Evolutionary conservation across 1,139 yeast genomes (phyloP).

Genomic region (Blastobotrys persicus): DNA sequence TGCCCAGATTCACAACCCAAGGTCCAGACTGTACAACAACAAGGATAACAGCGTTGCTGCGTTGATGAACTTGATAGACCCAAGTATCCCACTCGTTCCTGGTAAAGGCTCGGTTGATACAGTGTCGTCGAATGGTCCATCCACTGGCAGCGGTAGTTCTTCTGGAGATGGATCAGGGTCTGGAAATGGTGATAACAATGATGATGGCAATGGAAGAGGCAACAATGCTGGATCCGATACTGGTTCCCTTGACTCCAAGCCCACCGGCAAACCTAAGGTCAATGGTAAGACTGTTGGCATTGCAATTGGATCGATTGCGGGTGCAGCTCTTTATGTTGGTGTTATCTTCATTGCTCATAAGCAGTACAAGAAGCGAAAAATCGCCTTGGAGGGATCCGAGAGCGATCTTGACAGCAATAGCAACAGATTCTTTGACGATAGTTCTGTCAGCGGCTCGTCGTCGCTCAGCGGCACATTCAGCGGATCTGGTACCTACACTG

Average conservation of each 20-base stretch:
- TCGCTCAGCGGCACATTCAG: background rate
- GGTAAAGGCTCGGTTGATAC: conserved; percentile 20
- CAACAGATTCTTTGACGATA: conserved; percentile 16
- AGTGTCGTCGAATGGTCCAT: conserved; percentile 18
- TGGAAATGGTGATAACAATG: conserved; percentile 12
- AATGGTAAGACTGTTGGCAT: conserved; percentile 39
- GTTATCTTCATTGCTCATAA: conserved; percentile 37
- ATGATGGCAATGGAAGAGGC: conserved; percentile 15
- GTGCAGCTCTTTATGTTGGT: conserved; percentile 39
- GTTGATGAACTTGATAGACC: conserved; percentile 41
- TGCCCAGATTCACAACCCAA: conserved; percentile 33
- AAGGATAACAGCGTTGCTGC: conserved; percentile 35
- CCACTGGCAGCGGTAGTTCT: conserved; percentile 18
- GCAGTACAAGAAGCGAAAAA: conserved; percentile 30
- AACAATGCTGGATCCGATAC: conserved; percentile 17
- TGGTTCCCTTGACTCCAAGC: conserved; percentile 37
- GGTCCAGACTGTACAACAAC: conserved; percentile 37
- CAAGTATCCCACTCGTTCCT: conserved; percentile 37
- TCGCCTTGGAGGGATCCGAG: conserved; percentile 13
- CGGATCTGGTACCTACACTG: conserved; percentile 7
- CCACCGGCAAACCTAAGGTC: conserved; percentile 28
- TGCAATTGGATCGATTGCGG: conserved; percentile 41
- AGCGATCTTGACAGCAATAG: conserved; percentile 9
- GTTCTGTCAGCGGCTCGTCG: conserved; percentile 6
- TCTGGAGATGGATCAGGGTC: conserved; percentile 18